Evolutionary conservation across 164 flowering plant species (phyloP), one percentile per base, ranked within the genome.

Genomic region (Akebia trifoliata): DNA sequence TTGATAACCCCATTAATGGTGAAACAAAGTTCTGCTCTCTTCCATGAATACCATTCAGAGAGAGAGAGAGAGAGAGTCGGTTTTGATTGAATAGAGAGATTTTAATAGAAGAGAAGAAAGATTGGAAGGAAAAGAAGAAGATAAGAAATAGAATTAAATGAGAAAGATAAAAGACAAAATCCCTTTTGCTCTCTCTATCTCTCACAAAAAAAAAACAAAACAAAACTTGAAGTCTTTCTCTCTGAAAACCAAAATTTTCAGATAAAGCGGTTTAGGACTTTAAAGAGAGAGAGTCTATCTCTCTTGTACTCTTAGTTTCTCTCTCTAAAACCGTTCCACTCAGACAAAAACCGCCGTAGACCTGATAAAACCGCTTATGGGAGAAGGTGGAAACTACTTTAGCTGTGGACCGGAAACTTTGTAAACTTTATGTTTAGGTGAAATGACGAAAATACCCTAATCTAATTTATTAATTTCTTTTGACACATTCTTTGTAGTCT

Each of bases 261-360:
- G 79, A 76, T 65, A 75, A 72, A 77, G 77, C 76, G 72, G 76
- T 73, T 59, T 56, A 22, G 7, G 56, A 57, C 50, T 50, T 49
- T 47, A 51, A 49, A 21, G 25, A 64, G 59, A 56, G 35, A 56
- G 17, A 53, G 26, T 55, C 58, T 69, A 46, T 65, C 67, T 63
- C 62, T 63, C 53, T 69, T 14, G 11, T 14, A 49, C 53, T 66
- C 45, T 61, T 25, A 39, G 2, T 44, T 20, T 64, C 63, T 52
- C 56, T 52, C 63, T 61, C 59, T 59, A 39, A 40, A 55, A 54
- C 62, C 17, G 69, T 44, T 56, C 56, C 49, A 52, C 31, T 46
- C 42, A 22, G 67, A 34, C 65, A 62, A 73, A 66, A 63, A 69
- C 66, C 65, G 46, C 74, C 64, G 60, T 46, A 63, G 66, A 69